Base-by-base conservation (phyloP, 2,329 filamentous ascomycete genomes). In the Juglanconis juglandina region DNA sequence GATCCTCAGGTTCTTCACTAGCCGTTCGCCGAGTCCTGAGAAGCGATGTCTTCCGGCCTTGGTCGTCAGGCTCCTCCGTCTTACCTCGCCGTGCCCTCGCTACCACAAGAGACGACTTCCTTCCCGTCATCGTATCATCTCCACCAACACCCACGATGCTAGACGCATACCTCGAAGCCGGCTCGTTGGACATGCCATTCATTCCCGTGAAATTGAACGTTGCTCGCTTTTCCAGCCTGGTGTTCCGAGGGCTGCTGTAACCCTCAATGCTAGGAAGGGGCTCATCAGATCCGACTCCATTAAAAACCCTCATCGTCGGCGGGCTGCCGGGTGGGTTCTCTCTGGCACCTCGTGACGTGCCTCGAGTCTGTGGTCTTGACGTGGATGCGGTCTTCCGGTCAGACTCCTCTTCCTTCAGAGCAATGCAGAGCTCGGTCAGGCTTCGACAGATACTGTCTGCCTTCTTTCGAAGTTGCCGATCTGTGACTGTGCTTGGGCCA, bases 391-490 rank as follows among this genome's bases (percentile, higher is more conserved):
- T 63, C 64, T 77, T 78, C 17, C 66, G 64, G 55, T 75, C 75
- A 2, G 71, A 69, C 3, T 71, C 71, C 46, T 86, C 84, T 64
- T 91, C 89, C 35, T 87, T 87, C 57, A 99, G 78, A 1, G 92
- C 90, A 59, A 99, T 84, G 70, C 92, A 96, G 6, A 99, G 81
- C 73, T 99, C 95, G 0, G 94, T 98, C 65, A 99, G 77, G 69
- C 90, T 95, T 57, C 94, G 89, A 72, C 95, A 98, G 71, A 99
- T 87, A 69, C 90, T 92, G 71, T 99, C 94, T 34, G 92, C 91
- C 74, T 96, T 97, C 64, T 94, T 87, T 53, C 92, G 87, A 14
- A 96, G 81, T 71, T 96, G 91, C 54, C 95, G 86, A 71, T 99
- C 94, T 1, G 90, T 88, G 10, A 87, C 75, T 1, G 79, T 79